phyloP scores from a whole-genome alignment of 192 early-diverging fungal species.

The Kickxella alabastrina region DNA sequence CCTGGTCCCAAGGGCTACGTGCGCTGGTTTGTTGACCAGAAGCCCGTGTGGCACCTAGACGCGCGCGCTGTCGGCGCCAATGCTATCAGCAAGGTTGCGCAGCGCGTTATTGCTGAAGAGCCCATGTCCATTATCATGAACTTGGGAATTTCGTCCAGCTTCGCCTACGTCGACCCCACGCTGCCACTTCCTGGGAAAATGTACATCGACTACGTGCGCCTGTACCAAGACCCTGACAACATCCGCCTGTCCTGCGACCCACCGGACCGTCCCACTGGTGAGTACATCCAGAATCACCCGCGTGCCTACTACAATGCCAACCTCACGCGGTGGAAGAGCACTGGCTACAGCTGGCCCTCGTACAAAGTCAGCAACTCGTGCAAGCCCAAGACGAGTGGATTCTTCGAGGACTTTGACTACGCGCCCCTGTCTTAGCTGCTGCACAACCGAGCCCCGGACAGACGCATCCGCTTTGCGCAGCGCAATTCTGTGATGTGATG shows the following conservation, averaged over 20 bases:
- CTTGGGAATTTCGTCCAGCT: constrained; percentile 48
- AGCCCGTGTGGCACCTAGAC: constrained; percentile 45
- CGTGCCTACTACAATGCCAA: constrained; percentile 54
- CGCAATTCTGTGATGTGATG: no score
- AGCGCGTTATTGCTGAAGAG: constrained; percentile 52
- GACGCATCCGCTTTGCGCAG: no score
- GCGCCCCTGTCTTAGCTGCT: constrained; percentile 26
- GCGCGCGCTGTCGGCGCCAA: constrained; percentile 45
- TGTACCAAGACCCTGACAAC: constrained; percentile 54
- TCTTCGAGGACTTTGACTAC: constrained; percentile 30
- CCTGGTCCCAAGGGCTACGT: constrained; percentile 45
- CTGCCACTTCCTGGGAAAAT: constrained; percentile 50
- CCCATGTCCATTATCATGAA: constrained; percentile 61
- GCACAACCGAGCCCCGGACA: no score
- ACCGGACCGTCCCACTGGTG: constrained; percentile 49
- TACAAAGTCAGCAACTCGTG: constrained; percentile 47
- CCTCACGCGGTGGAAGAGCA: constrained; percentile 45
- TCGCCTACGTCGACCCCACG: constrained; percentile 41
- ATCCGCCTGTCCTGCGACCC: constrained; percentile 56
- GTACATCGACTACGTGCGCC: constrained; percentile 56
- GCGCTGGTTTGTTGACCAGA: constrained; percentile 40
- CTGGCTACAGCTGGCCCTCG: constrained; percentile 47
- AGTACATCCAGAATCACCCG: constrained; percentile 55
- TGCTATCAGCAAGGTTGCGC: constrained; percentile 36
- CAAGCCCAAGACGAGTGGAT: constrained; percentile 24